A percentile compares a stretch with the other conserved stretches of the same genome.
Evolutionary conservation across 2,329 filamentous ascomycete genomes (phyloP).

Genomic region (Cordyceps cateniannulata): DNA sequence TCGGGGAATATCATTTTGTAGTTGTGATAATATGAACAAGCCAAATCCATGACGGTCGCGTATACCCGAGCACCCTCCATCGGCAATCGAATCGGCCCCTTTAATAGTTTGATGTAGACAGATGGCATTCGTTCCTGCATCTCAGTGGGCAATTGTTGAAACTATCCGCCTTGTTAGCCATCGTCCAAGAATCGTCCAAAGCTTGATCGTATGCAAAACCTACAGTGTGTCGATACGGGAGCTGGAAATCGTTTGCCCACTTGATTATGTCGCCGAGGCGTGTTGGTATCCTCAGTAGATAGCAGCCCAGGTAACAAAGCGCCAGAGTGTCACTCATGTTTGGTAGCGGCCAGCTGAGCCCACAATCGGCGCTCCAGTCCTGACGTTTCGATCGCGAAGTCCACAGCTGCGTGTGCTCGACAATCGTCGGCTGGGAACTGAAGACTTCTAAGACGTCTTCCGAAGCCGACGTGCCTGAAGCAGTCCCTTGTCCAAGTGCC

Average conservation of each 20-base stretch:
- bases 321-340: slow-evolving; percentile 67
- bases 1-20: slow-evolving; percentile 67
- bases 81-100: slow-evolving; percentile 36
- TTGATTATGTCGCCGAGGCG: slow-evolving; percentile 63
- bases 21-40: slow-evolving; percentile 57
- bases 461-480: background rate
- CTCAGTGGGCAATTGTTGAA: slow-evolving; percentile 51
- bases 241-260: slow-evolving; percentile 61
- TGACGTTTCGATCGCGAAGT: slow-evolving; percentile 26
- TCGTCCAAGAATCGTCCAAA: background rate
- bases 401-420: slow-evolving; percentile 21
- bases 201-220: slow-evolving; percentile 19
- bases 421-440: slow-evolving; percentile 30
- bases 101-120: slow-evolving; percentile 53
- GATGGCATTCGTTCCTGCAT: slow-evolving; percentile 61
- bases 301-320: slow-evolving; percentile 71
- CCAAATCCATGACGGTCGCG: slow-evolving; percentile 52
- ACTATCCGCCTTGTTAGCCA: slow-evolving; percentile 28
- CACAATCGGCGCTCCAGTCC: slow-evolving; percentile 39
- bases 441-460: slow-evolving; percentile 29
- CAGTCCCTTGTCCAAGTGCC: slow-evolving; percentile 21
- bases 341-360: slow-evolving; percentile 51
- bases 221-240: slow-evolving; percentile 67
- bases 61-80: slow-evolving; percentile 57
- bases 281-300: slow-evolving; percentile 71